phyloP scores from a whole-genome alignment of 192 early-diverging fungal genomes.

The Coemansia asiatica region DNA sequence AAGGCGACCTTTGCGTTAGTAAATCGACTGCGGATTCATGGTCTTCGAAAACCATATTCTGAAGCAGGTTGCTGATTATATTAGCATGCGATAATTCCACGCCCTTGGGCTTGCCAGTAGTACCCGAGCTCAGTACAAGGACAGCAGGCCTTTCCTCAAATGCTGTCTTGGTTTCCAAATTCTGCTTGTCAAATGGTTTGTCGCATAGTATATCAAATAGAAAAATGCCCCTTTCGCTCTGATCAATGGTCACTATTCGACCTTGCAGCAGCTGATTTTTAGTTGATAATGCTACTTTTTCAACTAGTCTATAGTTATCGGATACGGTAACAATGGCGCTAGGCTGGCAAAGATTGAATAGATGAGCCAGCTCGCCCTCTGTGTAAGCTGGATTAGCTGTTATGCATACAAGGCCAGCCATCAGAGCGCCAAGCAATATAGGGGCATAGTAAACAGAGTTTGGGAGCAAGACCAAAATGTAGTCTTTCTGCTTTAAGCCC shows the following conservation, averaged over 20 bases:
- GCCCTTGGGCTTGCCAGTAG: constrained; percentile 73
- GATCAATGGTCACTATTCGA: constrained; percentile 36
- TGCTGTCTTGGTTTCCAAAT: constrained; percentile 19
- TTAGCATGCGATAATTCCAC: constrained; percentile 81
- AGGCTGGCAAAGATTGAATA: constrained; percentile 71
- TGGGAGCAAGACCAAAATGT: constrained; percentile 68
- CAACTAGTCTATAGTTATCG: constrained; percentile 21
- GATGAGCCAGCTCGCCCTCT: constrained; percentile 72
- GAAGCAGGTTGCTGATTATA: constrained; percentile 72
- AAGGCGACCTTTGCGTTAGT: constrained; percentile 8
- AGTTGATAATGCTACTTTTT: constrained; percentile 26
- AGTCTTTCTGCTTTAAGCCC: constrained; percentile 67
- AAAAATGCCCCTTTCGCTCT: constrained; percentile 12
- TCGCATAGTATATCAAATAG: constrained; percentile 13
- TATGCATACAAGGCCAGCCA: constrained; percentile 68
- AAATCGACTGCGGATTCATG: constrained; percentile 16
- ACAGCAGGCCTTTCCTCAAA: constrained; percentile 29
- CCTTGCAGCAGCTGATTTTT: constrained; percentile 31
- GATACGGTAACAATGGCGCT: constrained; percentile 61
- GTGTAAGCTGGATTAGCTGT: constrained; percentile 85
- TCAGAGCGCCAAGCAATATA: constrained; percentile 62
- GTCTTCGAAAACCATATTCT: constrained; percentile 55
- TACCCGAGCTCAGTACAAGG: constrained; percentile 53
- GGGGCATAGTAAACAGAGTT: constrained; percentile 70
- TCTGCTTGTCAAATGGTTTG: background rate